Conservation (phyloP, 2,329 filamentous ascomycete genomes). For the Colletotrichum spaethianum region DNA sequence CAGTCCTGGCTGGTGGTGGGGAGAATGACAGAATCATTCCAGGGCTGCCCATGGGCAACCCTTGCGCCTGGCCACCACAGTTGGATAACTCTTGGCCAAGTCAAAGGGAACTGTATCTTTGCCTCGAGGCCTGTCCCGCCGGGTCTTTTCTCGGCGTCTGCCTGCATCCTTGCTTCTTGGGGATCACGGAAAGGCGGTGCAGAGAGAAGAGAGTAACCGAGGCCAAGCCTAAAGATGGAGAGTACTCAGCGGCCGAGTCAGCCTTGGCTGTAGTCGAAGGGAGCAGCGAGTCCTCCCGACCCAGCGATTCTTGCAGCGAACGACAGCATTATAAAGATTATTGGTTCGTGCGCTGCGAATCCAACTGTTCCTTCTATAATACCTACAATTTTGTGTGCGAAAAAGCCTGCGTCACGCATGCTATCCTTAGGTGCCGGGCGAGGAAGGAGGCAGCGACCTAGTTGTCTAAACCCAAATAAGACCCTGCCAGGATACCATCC, state of each 20-base stretch:
- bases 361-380: not conserved
- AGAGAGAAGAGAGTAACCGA: not conserved
- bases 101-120: not conserved
- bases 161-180: not conserved
- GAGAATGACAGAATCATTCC: no score
- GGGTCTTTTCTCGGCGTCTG: not conserved
- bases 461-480: no score
- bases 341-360: fast-evolving
- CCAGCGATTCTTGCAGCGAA: not conserved
- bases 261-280: not conserved
- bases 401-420: no score
- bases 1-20: not conserved
- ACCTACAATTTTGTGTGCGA: not conserved
- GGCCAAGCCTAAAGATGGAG: not conserved
- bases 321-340: not conserved
- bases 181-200: not conserved
- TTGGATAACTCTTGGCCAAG: not conserved
- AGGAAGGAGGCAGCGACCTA: no score
- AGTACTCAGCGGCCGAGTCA: not conserved
- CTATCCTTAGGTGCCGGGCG: no score
- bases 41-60: not conserved
- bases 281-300: no score
- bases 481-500: no score
- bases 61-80: not conserved
- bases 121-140: not conserved